Percentiles rank a stretch among this genome's conserved stretches.
Evolutionary conservation across 2,329 filamentous ascomycete species (phyloP).

Genomic region (Metarhizium rileyi): DNA sequence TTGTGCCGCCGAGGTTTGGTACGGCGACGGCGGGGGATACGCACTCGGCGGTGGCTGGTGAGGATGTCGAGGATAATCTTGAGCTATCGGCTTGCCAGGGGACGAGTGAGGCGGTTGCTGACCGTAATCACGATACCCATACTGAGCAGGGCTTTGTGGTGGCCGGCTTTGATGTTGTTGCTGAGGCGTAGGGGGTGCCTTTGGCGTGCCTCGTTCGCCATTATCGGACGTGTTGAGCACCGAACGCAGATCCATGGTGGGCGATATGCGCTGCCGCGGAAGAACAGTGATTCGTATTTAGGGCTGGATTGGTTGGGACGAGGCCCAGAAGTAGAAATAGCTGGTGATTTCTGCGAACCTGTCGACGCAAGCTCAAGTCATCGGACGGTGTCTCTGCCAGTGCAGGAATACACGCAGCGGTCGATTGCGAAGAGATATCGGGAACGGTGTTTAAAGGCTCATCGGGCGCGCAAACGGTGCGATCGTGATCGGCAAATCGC

Average conservation of each 20-base stretch:
- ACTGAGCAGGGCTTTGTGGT: slow-evolving; percentile 31
- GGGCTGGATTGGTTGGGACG: not conserved
- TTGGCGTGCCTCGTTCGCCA: slow-evolving; percentile 28
- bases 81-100: slow-evolving; percentile 33
- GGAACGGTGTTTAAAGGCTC: slow-evolving; percentile 4
- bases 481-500: slow-evolving; percentile 11
- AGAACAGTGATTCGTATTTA: not conserved
- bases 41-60: slow-evolving; percentile 21
- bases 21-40: slow-evolving; percentile 30
- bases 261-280: not conserved
- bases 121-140: slow-evolving; percentile 41
- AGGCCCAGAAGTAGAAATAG: not conserved
- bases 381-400: not conserved
- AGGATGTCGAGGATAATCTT: slow-evolving; percentile 31
- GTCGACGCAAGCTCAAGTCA: not conserved
- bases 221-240: slow-evolving; percentile 45
- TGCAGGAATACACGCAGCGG: not conserved
- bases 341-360: not conserved
- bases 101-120: slow-evolving; percentile 34
- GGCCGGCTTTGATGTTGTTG: slow-evolving; percentile 24
- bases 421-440: not conserved
- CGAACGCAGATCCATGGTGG: slow-evolving; percentile 40
- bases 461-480: slow-evolving; percentile 9
- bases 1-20: slow-evolving; percentile 25
- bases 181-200: slow-evolving; percentile 21